A percentile compares a stretch with the other conserved stretches of the same genome.
These are phyloP conservation scores for Adansonia grandidieri DNA, from an alignment of 441 rosid species.

Conservation along the genomic window DNA sequence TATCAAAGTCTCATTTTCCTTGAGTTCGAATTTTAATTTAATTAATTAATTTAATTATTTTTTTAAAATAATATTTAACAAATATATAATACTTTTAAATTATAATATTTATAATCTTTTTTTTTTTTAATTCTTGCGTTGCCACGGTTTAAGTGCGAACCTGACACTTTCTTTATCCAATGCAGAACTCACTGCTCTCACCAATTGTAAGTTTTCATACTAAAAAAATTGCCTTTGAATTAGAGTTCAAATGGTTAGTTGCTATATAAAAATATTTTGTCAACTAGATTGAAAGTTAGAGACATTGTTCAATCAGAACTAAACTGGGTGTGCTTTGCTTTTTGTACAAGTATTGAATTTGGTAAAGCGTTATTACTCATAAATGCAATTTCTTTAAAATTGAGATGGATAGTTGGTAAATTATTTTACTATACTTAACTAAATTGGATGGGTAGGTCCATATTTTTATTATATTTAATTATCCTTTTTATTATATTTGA, in stretches of 20 bases:
- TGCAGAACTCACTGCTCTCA: conserved; percentile 51
- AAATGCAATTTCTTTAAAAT: conserved; percentile 22
- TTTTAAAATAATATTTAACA: too few relatives aligned
- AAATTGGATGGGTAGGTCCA: too few relatives aligned
- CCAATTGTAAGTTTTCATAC: conserved; percentile 19
- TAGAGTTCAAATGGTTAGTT: conserved; percentile 21
- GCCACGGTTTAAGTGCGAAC: conserved; percentile 93
- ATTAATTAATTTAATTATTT: too few relatives aligned
- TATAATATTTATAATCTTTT: too few relatives aligned
- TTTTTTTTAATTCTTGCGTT: conserved; percentile 26
- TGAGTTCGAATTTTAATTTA: too few relatives aligned
- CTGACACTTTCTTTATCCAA: conserved; percentile 67
- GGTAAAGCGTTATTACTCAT: background rate
- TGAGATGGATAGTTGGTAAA: conserved; percentile 15
- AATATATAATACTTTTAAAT: too few relatives aligned
- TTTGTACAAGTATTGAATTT: conserved; percentile 18
- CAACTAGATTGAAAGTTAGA: background rate
- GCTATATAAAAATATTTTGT: background rate
- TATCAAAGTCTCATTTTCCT: too few relatives aligned
- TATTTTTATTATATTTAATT: too few relatives aligned
- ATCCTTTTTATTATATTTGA: too few relatives aligned
- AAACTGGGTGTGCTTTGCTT: conserved; percentile 13
- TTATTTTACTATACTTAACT: background rate
- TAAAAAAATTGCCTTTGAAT: conserved; percentile 2
- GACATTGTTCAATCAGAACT: conserved; percentile 12